These are phyloP conservation scores for Gomphus bonarii DNA, from an alignment of 1,284 basidiomycete species.

Conservation along the genomic window DNA sequence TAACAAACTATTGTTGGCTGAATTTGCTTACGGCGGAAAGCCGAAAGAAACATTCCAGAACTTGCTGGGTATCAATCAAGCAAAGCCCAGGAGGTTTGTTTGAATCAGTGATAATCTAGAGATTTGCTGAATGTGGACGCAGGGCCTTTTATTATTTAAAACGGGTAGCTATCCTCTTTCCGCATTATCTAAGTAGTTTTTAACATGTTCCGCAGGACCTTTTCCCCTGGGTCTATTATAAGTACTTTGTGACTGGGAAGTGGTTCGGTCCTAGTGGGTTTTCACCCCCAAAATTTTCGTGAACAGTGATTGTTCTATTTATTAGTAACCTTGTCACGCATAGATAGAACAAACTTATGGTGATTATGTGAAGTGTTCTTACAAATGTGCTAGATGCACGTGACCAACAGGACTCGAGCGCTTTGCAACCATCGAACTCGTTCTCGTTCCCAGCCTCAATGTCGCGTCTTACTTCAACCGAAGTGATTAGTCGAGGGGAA, in stretches of 20 bases:
- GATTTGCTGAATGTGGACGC: constrained; percentile 6
- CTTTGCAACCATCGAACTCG: not conserved
- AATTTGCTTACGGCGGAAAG: constrained; percentile 80
- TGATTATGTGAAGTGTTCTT: not conserved
- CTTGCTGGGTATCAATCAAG: constrained; percentile 58
- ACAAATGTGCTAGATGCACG: not conserved
- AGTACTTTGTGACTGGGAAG: constrained; percentile 61
- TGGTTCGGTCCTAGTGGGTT: constrained; percentile 58
- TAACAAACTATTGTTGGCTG: constrained; percentile 81
- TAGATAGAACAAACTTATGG: no score
- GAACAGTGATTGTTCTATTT: no score
- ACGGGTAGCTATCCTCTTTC: constrained; percentile 41
- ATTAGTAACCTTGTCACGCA: no score
- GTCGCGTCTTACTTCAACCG: constrained; percentile 63
- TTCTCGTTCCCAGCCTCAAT: constrained; percentile 27
- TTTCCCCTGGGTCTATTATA: constrained; percentile 88
- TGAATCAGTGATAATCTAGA: constrained; percentile 7
- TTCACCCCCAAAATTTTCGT: constrained; percentile 5
- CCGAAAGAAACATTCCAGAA: constrained; percentile 79
- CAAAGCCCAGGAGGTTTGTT: constrained; percentile 46
- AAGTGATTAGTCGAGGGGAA: constrained; percentile 61
- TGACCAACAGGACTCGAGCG: not conserved
- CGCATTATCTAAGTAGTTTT: not conserved
- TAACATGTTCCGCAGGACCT: constrained; percentile 22
- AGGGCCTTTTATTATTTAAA: constrained; percentile 87